These are phyloP conservation scores for Camillea tinctor DNA, from an alignment of 2,329 filamentous ascomycete species.

Conservation along the genomic window DNA sequence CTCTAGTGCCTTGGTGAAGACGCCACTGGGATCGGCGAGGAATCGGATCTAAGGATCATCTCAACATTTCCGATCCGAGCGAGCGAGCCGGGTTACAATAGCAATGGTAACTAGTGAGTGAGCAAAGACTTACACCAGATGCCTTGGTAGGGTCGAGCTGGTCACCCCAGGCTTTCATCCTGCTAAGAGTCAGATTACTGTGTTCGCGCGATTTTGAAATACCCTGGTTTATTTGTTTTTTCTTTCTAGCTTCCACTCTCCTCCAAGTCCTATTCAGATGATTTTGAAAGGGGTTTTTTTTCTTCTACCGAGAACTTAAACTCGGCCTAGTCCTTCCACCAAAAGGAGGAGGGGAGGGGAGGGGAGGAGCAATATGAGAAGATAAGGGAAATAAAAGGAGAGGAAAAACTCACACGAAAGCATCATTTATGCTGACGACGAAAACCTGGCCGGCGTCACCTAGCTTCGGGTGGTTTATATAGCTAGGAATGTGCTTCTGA, in stretches of 20 bases:
- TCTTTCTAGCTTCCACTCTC: constrained; percentile 5
- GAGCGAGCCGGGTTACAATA: not conserved
- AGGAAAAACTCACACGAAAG: constrained; percentile 72
- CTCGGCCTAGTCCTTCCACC: too few relatives aligned
- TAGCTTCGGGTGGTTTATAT: constrained; percentile 75
- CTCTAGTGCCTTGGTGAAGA: constrained; percentile 81
- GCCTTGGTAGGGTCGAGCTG: constrained; percentile 71
- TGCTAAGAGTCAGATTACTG: constrained; percentile 35
- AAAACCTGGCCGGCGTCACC: constrained; percentile 82
- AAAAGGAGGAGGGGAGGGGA: too few relatives aligned
- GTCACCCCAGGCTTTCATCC: constrained; percentile 87
- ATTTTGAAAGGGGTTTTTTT: too few relatives aligned
- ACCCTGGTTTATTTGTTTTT: not conserved
- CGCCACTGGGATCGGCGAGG: constrained; percentile 75
- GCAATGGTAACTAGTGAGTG: not conserved
- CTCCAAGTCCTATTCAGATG: constrained; percentile 2
- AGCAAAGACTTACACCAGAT: constrained; percentile 64
- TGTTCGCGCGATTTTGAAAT: not conserved
- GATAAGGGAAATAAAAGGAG: constrained; percentile 9
- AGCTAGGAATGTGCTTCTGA: constrained; percentile 75
- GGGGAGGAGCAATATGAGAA: too few relatives aligned
- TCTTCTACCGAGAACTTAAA: too few relatives aligned
- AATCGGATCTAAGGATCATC: constrained; percentile 68
- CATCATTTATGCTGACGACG: constrained; percentile 89
- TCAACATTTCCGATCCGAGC: too few relatives aligned